Evolutionary conservation across 305 asterid genomes (phyloP).

Genomic region (Stenogyne calaminthoides): DNA sequence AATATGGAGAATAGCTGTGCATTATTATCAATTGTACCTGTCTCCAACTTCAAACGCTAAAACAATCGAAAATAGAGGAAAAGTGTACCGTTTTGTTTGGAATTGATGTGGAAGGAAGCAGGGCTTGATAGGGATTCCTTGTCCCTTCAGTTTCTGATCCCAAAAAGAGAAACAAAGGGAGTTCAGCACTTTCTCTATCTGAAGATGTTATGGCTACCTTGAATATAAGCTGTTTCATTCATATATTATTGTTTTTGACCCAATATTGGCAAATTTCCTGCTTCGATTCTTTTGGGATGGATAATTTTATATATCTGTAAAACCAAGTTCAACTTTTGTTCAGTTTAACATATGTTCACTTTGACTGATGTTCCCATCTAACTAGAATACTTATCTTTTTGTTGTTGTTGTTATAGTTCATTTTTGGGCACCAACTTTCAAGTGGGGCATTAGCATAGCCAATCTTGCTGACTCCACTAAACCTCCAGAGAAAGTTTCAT

Average conservation of each 20-base stretch:
- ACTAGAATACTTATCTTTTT: slow-evolving; percentile 3
- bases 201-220: slow-evolving; percentile 1
- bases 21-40: background rate
- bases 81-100: no score
- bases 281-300: slow-evolving; percentile 10
- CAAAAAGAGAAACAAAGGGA: background rate
- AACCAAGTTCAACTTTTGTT: slow-evolving; percentile 4
- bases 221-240: background rate
- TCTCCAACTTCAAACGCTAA: slow-evolving; percentile 5
- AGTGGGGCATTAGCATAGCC: slow-evolving; percentile 88
- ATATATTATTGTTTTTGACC: slow-evolving; percentile 1
- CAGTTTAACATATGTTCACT: background rate
- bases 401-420: slow-evolving; percentile 46
- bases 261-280: background rate
- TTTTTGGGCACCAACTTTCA: slow-evolving; percentile 84
- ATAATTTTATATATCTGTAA: background rate
- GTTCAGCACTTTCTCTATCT: background rate
- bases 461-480: slow-evolving; percentile 62
- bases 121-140: background rate
- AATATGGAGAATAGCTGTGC: background rate
- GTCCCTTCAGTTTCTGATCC: background rate
- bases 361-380: slow-evolving; percentile 12
- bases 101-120: no score
- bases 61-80: background rate
- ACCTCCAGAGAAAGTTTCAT: slow-evolving; percentile 77